Evolutionary conservation across 371 early-diverging fungal genomes (phyloP), one percentile per base, ranked within the genome.

Genomic region (Rhizopus sp.): DNA sequence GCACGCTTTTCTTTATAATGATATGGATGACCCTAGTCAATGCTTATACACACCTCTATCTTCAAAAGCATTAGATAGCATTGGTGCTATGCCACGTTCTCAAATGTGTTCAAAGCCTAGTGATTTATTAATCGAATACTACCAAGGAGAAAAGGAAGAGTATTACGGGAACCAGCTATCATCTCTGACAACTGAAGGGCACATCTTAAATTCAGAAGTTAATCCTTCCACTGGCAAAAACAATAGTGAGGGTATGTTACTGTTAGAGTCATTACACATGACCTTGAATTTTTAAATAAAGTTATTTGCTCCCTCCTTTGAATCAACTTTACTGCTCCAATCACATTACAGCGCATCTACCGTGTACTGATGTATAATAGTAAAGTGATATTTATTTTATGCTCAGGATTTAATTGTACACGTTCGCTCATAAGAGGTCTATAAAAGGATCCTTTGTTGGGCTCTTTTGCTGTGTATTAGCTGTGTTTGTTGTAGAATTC

Each of bases 401-500:
- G 29, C 7, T 10, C 38, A 37, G 5, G 23, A 37, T 37, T 10
- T 37, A 37, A 37, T 37, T 37, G 38, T 10, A 13, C 38, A 5
- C 23, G 10, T 55, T 15, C 57, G 17, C 39, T 63, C 63, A 70
- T 30, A 70, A 66, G 6, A 70, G 60, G 45, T 70, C 70, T 37
- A 66, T 66, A 63, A 70, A 70, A 40, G 70, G 70, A 31, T 70
- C 70, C 29, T 70, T 66, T 17, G 66, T 5, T 45, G 53, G 29
- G 5, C 45, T 17, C 23, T 53, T n/a, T 45, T 37, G 23, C 35
- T 41, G 49, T 37, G 53, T 23, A 10, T 10, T 42, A 6, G 16
- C 8, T 31, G 50, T 13, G 32, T 49, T 49, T 31, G 34, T 31
- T 4, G 10, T n/a, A 2, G 31, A 13, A 12, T 2, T 37, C 29